A percentile compares a stretch with the other conserved stretches of the same genome.
These are phyloP conservation scores for Kwoniella shivajii DNA, from an alignment of 1,284 basidiomycete genomes.

Conservation along the genomic window DNA sequence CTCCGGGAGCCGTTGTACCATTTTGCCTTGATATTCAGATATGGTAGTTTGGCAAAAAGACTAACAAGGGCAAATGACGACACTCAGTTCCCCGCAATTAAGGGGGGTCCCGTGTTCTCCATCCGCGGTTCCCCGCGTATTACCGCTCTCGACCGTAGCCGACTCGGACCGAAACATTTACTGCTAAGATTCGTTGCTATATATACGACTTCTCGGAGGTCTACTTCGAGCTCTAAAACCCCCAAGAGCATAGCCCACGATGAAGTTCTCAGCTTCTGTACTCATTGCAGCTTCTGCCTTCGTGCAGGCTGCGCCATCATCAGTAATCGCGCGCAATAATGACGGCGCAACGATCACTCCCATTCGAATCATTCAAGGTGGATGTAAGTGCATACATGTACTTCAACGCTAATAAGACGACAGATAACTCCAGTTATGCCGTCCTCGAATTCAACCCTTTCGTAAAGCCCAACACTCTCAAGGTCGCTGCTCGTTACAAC, in stretches of 20 bases:
- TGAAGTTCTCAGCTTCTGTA: neutral
- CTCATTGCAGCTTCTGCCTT: neutral
- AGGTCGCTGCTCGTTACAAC: conserved; percentile 5
- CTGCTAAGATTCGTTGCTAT: neutral
- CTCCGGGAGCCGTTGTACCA: too few species aligned
- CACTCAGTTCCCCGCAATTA: neutral
- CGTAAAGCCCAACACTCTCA: conserved; percentile 4
- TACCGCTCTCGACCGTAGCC: neutral
- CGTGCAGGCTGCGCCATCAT: neutral
- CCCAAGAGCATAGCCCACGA: neutral
- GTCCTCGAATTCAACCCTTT: conserved; percentile 9
- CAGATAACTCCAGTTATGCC: conserved; percentile 7
- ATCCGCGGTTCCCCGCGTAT: neutral
- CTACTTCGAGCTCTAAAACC: neutral
- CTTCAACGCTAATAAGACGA: neutral
- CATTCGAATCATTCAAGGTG: conserved; percentile 4
- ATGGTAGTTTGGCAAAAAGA: too few species aligned
- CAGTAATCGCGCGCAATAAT: conserved; percentile 1
- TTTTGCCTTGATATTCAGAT: too few species aligned
- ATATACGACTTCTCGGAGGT: neutral
- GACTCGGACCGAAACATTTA: too few species aligned
- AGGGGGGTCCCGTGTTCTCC: neutral
- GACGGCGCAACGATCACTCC: neutral
- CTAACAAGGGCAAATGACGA: too few species aligned
- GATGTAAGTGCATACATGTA: conserved; percentile 1